These are phyloP conservation scores for Fraxinus cuspidata DNA, from an alignment of 257 asterid genomes.

Conservation along the genomic window DNA sequence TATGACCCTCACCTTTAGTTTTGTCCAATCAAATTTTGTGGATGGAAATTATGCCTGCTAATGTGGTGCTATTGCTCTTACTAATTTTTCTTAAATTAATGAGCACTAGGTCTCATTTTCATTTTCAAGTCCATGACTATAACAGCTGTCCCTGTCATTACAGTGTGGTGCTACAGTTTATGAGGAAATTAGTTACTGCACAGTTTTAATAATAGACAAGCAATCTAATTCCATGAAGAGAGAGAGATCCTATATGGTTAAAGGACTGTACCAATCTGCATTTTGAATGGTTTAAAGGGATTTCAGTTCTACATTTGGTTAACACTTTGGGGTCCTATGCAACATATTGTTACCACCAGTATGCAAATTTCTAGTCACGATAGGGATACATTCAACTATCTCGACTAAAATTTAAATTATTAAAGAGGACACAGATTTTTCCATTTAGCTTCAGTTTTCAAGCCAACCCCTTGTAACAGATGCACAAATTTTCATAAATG, in stretches of 20 bases:
- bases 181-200: neutral
- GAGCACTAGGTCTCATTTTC: slow-evolving; percentile 5
- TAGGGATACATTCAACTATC: no score
- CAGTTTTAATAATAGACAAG: neutral
- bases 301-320: neutral
- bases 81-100: neutral
- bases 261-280: neutral
- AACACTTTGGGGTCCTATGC: neutral
- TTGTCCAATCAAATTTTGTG: slow-evolving; percentile 29
- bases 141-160: neutral
- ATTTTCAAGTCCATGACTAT: slow-evolving; percentile 13
- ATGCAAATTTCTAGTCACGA: neutral
- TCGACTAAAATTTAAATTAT: neutral
- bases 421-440: neutral
- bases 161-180: slow-evolving; percentile 4
- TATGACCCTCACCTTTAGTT: slow-evolving; percentile 1
- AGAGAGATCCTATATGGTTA: neutral
- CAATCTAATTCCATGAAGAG: neutral
- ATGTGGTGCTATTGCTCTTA: neutral
- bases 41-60: slow-evolving; percentile 2
- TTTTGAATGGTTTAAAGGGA: neutral
- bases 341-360: neutral
- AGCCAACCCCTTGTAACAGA: neutral
- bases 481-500: neutral
- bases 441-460: neutral